Conservation (phyloP, 768 basidiomycete genomes). For the Trametes punicea region DNA sequence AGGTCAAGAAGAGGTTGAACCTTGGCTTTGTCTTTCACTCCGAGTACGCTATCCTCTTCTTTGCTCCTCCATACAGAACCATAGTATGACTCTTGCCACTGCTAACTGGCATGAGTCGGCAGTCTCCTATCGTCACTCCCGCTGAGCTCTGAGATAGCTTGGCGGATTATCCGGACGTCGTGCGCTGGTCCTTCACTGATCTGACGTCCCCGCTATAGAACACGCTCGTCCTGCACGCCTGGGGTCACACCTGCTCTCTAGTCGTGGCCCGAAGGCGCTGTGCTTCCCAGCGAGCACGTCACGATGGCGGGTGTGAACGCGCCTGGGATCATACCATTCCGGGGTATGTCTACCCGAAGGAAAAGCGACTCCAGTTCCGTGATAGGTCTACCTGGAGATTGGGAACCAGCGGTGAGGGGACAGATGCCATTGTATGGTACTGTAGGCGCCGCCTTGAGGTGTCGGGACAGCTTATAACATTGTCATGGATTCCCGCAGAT, state of each 20-base stretch:
- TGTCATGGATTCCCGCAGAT: constrained; percentile 20
- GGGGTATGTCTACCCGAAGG: constrained; percentile 42
- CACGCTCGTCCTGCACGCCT: constrained; percentile 38
- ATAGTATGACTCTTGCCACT: not conserved
- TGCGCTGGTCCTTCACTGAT: not conserved
- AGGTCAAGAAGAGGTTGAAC: constrained; percentile 43
- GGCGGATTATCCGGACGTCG: not conserved
- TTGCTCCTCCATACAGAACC: not conserved
- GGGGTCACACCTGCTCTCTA: constrained; percentile 36
- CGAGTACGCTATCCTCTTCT: constrained; percentile 36
- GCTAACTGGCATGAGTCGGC: not conserved
- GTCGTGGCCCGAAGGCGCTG: constrained; percentile 16
- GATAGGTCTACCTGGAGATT: constrained; percentile 51
- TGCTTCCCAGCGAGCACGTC: constrained; percentile 40
- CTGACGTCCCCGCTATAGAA: constrained; percentile 38
- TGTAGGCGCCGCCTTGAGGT: not conserved
- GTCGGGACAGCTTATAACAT: constrained; percentile 20
- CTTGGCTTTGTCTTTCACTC: constrained; percentile 42
- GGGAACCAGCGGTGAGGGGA: constrained; percentile 46
- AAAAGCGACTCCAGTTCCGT: constrained; percentile 49
- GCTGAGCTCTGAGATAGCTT: too few species aligned
- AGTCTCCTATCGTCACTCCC: too few species aligned
- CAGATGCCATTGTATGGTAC: not conserved
- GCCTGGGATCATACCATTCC: constrained; percentile 42
- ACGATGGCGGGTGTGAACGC: constrained; percentile 38